Percentiles rank a stretch among this genome's conserved stretches.
Evolutionary conservation across 306 rosid species (phyloP).

Genomic region (Vigna unguiculata): DNA sequence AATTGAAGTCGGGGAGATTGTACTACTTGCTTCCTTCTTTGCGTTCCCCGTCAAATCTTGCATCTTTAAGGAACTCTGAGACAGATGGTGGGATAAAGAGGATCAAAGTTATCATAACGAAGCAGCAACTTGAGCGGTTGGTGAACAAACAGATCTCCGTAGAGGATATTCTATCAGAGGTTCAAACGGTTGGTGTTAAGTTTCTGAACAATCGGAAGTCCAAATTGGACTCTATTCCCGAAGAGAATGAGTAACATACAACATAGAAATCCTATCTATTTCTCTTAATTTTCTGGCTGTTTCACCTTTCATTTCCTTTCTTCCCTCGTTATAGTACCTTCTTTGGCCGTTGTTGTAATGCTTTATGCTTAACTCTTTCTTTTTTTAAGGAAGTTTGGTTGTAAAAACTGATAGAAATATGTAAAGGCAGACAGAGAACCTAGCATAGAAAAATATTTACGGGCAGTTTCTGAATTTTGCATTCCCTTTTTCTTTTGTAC

Average conservation of each 20-base stretch:
- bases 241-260: slow-evolving; percentile 53
- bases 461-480: slow-evolving; percentile 22
- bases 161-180: slow-evolving; percentile 54
- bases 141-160: slow-evolving; percentile 61
- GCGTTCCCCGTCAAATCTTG: slow-evolving; percentile 22
- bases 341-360: slow-evolving; percentile 13
- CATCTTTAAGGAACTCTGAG: slow-evolving; percentile 17
- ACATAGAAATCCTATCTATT: too few relatives aligned
- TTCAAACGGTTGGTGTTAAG: slow-evolving; percentile 29
- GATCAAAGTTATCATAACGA: slow-evolving; percentile 70
- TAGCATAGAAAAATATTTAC: slow-evolving; percentile 4
- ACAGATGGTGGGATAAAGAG: slow-evolving; percentile 48
- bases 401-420: slow-evolving; percentile 14
- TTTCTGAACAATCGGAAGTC: slow-evolving; percentile 49
- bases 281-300: slow-evolving; percentile 9
- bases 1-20: slow-evolving; percentile 61
- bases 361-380: not conserved
- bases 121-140: slow-evolving; percentile 65
- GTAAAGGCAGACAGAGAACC: slow-evolving; percentile 30
- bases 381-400: not conserved
- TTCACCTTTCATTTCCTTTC: slow-evolving; percentile 36
- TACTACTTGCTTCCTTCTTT: slow-evolving; percentile 60
- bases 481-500: slow-evolving; percentile 10
- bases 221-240: slow-evolving; percentile 69
- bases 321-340: slow-evolving; percentile 23